These are phyloP conservation scores for Talaromyces nanjingensis DNA, from an alignment of 495 filamentous ascomycete species.

Conservation along the genomic window DNA sequence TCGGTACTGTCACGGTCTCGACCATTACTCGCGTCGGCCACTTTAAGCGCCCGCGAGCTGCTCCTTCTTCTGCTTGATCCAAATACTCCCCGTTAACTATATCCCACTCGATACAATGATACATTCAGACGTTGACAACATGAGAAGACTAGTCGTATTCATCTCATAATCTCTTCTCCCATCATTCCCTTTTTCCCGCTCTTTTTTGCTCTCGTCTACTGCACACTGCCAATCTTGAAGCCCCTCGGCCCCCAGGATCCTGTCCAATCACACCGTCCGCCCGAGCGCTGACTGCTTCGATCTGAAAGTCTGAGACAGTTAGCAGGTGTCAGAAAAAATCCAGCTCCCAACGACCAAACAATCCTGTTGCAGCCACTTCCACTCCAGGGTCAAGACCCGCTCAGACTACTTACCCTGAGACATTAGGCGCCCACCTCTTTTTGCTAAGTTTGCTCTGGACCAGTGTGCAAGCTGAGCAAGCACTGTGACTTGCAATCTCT, in stretches of 20 bases:
- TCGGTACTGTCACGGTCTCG: not conserved
- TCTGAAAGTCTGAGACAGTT: not conserved
- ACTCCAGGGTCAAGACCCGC: conserved; percentile 5
- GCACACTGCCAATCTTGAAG: not conserved
- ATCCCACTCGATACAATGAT: not conserved
- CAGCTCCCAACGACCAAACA: not conserved
- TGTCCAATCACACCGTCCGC: not conserved
- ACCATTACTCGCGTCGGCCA: not conserved
- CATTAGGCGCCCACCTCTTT: conserved; percentile 4
- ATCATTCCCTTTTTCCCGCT: not conserved
- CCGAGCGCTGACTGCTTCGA: not conserved
- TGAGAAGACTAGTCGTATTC: not conserved
- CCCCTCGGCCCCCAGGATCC: not conserved
- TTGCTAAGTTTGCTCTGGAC: not conserved
- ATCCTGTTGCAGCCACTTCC: not conserved
- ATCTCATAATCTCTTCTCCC: not conserved
- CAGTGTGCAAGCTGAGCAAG: conserved; percentile 2
- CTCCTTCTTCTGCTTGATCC: not conserved
- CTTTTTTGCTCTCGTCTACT: not conserved
- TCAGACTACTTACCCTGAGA: conserved; percentile 2
- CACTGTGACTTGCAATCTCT: not conserved
- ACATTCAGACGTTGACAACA: not conserved
- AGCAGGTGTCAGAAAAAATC: not conserved
- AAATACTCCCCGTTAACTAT: not conserved
- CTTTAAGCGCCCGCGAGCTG: not conserved